Base-by-base conservation (phyloP, 2,329 filamentous ascomycete genomes). In the Ploettnerulaceae sp. region DNA sequence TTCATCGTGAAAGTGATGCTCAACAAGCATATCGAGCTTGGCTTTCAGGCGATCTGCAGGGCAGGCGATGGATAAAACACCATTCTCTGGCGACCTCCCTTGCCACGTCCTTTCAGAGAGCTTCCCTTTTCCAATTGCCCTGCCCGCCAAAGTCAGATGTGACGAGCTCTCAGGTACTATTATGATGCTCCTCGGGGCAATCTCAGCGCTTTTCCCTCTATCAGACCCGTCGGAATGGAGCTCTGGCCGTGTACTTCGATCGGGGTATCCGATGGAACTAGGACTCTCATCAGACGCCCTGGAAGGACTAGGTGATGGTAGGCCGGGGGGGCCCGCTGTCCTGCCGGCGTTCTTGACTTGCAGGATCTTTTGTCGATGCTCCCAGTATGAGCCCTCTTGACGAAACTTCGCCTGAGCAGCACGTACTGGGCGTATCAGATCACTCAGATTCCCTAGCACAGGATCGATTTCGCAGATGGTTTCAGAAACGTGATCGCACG, bases 321-420 rank as follows among this genome's bases (percentile, higher is more conserved):
- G 20, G 9, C 34, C 34, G 12, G 34, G 25, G 8, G 21, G 34
- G 9, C 34, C 34, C 24, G 34, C 21, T 14, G 34, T 24, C 34
- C 34, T 37, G 21, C 21, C 34, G 2, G 34, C 34, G 17, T 25
- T 37, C 34, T 37, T 37, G 7, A 25, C 21, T 37, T 37, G 34
- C 34, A 37, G 17, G 34, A 37, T 37, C 34, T 37, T 37, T 21
- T 37, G 34, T 6, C 34, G 34, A 37, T 37, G 34, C 34, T 37
- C 34, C 34, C 34, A 37, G 21, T 37, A 37, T 14, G 34, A 15
- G 3, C 34, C 34, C 34, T 37, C 34, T 12, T 37, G 34, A 25
- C 34, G 34, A 14, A 37, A 37, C 14, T 20, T 22, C n/a, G 34
- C 34, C 25, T 37, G 34, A 37, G 34, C 34, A 12, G 34, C 34